Base-by-base conservation (phyloP, 2,329 filamentous ascomycete genomes). In the Aspergillus ustus region DNA sequence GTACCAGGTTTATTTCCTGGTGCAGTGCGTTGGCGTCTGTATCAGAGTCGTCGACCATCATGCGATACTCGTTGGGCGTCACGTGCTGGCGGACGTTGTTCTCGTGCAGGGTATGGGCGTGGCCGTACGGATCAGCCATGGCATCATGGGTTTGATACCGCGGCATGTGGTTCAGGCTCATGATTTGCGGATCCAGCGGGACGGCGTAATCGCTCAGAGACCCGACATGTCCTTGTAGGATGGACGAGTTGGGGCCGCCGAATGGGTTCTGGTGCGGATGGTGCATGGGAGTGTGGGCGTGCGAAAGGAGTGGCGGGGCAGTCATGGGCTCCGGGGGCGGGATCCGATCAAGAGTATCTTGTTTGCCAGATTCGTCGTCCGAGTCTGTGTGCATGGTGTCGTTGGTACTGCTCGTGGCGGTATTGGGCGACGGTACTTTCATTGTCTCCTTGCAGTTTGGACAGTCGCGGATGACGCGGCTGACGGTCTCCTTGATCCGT, bases 401-500 rank as follows among this genome's bases (percentile, higher is more conserved):
- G 15, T 28, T 48, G 29, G 29, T 17, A 8, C 45, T 34, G 15
- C 20, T 69, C 7, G 69, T 75, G 55, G 57, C 62, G n/a, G 65
- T 73, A 58, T 70, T 71, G 15, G 72, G 60, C 5, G 73, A 66
- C 0, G 84, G 80, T 34, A 84, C 81, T 75, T 91, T 91, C 63
- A 87, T 84, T 43, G 86, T 81, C 70, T 96, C 92, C 78, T 94
- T 96, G 81, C 94, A 98, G 74, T 96, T 89, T 7, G 85, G 80
- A 77, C 95, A 99, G 71, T 95, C 94, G 70, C 91, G 90, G 77
- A 98, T 97, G 69, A 97, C 93, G 74, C 94, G 89, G 74, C 91
- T 95, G 64, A 97, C 95, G 0, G 94, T 98, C 78, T 97, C 93
- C 77, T 98, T 99, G 81, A 98, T 98, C 63, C 94, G 87, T 52